phyloP scores from a whole-genome alignment of 225 moss, liverwort and hornwort genomes.

The Bryoerythrophyllum caledonicum region DNA sequence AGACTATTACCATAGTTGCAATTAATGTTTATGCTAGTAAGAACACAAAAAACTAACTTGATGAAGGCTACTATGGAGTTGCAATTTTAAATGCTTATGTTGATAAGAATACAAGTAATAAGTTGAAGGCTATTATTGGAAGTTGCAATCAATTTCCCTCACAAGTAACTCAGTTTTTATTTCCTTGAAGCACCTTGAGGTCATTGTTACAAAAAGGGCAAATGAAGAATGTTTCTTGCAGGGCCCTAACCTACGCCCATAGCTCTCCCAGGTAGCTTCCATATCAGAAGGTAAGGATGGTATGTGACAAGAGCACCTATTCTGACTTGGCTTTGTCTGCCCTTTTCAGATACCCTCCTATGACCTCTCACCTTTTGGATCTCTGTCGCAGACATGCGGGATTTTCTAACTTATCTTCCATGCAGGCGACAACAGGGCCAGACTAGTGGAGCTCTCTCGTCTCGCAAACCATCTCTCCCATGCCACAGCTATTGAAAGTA shows the following conservation, averaged over 20 bases:
- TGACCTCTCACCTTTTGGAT: not conserved
- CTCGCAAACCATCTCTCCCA: not conserved
- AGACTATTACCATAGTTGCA: too few species aligned
- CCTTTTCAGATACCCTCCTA: conserved; percentile 8
- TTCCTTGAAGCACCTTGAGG: too few species aligned
- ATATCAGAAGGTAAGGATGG: not conserved
- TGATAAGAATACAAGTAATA: too few species aligned
- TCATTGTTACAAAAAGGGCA: not conserved
- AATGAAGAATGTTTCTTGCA: not conserved
- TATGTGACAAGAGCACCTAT: not conserved
- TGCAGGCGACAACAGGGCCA: not conserved
- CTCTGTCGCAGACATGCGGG: not conserved
- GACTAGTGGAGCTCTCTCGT: not conserved
- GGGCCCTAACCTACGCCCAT: not conserved
- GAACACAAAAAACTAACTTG: too few species aligned
- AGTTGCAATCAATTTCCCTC: not conserved
- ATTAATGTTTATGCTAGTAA: too few species aligned
- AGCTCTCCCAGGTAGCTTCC: not conserved
- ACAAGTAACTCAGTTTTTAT: not conserved
- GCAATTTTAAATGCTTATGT: too few species aligned
- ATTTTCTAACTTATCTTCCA: not conserved
- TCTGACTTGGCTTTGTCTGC: conserved; percentile 9
- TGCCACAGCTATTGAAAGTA: not conserved
- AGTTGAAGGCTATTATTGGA: not conserved
- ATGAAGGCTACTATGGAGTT: too few species aligned